Percentiles rank a stretch among this genome's conserved stretches.
Evolutionary conservation across 2,329 filamentous ascomycete genomes (phyloP).

Genomic region (Metarhizium humberi): DNA sequence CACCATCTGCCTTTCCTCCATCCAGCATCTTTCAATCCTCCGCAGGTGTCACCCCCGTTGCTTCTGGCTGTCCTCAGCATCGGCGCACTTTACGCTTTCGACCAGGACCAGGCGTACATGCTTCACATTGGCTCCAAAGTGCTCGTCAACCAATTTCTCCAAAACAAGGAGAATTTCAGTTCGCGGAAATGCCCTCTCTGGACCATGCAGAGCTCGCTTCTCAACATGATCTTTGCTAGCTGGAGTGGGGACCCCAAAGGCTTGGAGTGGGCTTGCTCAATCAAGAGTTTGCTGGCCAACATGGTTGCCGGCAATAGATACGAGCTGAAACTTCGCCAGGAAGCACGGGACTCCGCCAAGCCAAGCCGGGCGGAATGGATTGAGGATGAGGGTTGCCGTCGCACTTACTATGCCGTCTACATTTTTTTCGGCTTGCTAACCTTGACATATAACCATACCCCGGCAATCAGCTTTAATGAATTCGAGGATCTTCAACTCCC

Average conservation of each 20-base stretch:
- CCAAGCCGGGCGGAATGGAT: slow-evolving; percentile 88
- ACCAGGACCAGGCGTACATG: slow-evolving; percentile 94
- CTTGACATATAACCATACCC: slow-evolving; percentile 94
- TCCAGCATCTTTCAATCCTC: slow-evolving; percentile 79
- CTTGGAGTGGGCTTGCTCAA: slow-evolving; percentile 96
- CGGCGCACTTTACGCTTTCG: slow-evolving; percentile 91
- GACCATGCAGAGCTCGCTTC: slow-evolving; percentile 93
- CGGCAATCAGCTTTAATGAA: slow-evolving; percentile 96
- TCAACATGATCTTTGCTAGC: slow-evolving; percentile 99
- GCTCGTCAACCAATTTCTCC: slow-evolving; percentile 90
- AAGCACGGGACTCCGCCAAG: slow-evolving; percentile 67
- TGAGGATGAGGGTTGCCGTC: slow-evolving; percentile 89
- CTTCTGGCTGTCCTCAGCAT: slow-evolving; percentile 89
- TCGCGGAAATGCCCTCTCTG: slow-evolving; percentile 94
- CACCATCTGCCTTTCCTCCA: slow-evolving; percentile 95
- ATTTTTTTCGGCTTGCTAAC: slow-evolving; percentile 97
- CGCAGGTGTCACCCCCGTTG: slow-evolving; percentile 69
- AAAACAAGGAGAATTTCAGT: slow-evolving; percentile 98
- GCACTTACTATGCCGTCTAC: slow-evolving; percentile 97
- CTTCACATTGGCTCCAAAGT: slow-evolving; percentile 97
- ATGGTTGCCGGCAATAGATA: slow-evolving; percentile 98
- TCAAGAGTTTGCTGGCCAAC: slow-evolving; percentile 94
- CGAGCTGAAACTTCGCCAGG: slow-evolving; percentile 86
- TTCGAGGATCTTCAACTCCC: slow-evolving; percentile 90
- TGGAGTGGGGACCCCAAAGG: slow-evolving; percentile 98